A percentile compares a stretch with the other conserved stretches of the same genome.
Conservation (phyloP, 78 protist species). For the Isochrysis galbana region DNA sequence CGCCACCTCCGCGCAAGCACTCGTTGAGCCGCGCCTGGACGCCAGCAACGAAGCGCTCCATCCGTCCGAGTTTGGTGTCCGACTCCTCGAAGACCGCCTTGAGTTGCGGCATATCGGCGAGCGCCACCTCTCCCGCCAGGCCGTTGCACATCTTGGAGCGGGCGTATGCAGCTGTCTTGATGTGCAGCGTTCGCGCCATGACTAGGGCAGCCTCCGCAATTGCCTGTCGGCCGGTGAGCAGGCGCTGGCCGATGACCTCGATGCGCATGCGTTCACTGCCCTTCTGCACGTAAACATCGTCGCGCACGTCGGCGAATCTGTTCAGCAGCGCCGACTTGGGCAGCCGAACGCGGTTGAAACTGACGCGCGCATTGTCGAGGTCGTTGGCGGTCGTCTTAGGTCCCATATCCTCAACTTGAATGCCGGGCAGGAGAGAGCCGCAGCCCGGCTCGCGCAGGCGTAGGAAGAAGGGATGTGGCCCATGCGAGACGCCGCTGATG, state of each 20-base stretch:
- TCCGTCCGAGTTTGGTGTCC: background rate
- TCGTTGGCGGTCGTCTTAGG: conserved; percentile 58
- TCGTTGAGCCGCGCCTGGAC: conserved; percentile 38
- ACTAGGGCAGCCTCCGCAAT: conserved; percentile 61
- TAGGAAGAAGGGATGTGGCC: conserved; percentile 55
- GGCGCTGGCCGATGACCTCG: conserved; percentile 63
- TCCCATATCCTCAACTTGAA: conserved; percentile 52
- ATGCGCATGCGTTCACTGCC: background rate
- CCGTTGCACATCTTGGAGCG: conserved; percentile 24
- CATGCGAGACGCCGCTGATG: conserved; percentile 39
- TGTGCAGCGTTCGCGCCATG: conserved; percentile 26
- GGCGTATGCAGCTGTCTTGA: conserved; percentile 7
- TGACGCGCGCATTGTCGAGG: conserved; percentile 60
- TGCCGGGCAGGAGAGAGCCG: conserved; percentile 40
- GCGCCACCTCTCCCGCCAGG: background rate
- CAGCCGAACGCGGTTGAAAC: conserved; percentile 36
- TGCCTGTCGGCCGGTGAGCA: conserved; percentile 51
- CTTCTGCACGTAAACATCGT: background rate
- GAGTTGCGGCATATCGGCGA: conserved; percentile 43
- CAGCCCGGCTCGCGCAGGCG: conserved; percentile 33
- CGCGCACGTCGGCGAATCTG: background rate
- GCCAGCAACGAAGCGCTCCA: background rate
- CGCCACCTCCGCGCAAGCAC: background rate
- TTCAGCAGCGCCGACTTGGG: background rate
- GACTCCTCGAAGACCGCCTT: conserved; percentile 15